These are phyloP conservation scores for Ciborinia camelliae DNA, from an alignment of 2,329 filamentous ascomycete species.

Conservation along the genomic window DNA sequence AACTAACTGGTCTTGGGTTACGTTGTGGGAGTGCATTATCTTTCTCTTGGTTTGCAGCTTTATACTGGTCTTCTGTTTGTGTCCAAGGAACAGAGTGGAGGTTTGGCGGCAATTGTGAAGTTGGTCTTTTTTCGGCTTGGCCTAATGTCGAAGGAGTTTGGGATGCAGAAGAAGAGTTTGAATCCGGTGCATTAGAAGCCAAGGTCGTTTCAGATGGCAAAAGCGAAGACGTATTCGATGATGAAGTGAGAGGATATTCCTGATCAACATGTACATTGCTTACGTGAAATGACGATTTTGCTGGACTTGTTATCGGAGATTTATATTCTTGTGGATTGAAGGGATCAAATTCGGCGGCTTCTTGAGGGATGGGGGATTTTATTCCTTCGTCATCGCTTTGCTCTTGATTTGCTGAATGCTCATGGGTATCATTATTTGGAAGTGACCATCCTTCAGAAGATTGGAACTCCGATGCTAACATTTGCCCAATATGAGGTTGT, in stretches of 20 bases:
- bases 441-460: constrained; percentile 10
- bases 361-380: constrained; percentile 12
- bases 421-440: background rate
- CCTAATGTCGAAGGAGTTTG: background rate
- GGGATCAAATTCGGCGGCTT: constrained; percentile 27
- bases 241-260: constrained; percentile 6
- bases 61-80: background rate
- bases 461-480: constrained; percentile 14
- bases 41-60: background rate
- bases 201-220: background rate
- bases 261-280: constrained; percentile 12
- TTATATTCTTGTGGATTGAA: constrained; percentile 26
- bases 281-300: constrained; percentile 1
- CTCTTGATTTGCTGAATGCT: background rate
- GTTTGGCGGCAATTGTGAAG: background rate
- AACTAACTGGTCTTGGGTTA: constrained; percentile 20
- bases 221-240: background rate
- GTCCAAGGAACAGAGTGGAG: constrained; percentile 13
- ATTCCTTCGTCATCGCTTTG: constrained; percentile 1
- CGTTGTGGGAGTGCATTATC: background rate
- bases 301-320: constrained; percentile 13
- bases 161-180: background rate
- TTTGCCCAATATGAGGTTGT: constrained; percentile 16
- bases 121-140: background rate
- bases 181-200: background rate